Evolutionary conservation across 73 alveolate species (phyloP).

Genomic region (Stentor roeselii): DNA sequence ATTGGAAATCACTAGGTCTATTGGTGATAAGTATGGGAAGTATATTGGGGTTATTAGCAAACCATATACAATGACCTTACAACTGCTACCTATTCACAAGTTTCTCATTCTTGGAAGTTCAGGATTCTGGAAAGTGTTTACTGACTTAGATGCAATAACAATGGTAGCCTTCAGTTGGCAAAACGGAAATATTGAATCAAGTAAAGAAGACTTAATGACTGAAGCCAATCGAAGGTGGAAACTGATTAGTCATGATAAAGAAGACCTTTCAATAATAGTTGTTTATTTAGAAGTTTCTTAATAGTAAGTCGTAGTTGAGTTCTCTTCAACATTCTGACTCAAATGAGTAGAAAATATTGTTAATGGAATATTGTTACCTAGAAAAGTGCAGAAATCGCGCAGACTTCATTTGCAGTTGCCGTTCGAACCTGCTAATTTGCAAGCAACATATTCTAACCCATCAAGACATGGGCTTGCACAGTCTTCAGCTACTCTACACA

Average conservation of each 20-base stretch:
- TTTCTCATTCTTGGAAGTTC: constrained; percentile 87
- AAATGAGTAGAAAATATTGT: too few species aligned
- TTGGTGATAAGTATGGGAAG: constrained; percentile 63
- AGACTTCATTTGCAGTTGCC: constrained; percentile 26
- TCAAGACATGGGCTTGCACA: neutral
- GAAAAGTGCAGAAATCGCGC: neutral
- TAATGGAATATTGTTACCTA: neutral
- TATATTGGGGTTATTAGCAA: constrained; percentile 50
- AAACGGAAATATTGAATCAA: neutral
- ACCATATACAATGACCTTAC: constrained; percentile 52
- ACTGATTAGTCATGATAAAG: neutral
- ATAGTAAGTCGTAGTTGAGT: too few species aligned
- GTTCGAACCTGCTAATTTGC: constrained; percentile 4
- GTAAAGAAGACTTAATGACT: neutral
- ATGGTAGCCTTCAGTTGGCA: neutral
- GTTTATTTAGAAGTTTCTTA: too few species aligned
- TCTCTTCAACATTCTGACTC: too few species aligned
- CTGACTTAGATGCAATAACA: neutral
- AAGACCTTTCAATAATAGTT: too few species aligned
- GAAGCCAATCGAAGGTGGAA: neutral
- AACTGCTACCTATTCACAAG: constrained; percentile 69
- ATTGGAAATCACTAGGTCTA: constrained; percentile 72
- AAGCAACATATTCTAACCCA: neutral
- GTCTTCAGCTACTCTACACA: neutral
- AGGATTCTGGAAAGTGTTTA: constrained; percentile 84